Evolutionary conservation across 345 rosid species (phyloP), one percentile per base, ranked within the genome.

Genomic region (Passiflora organensis): DNA sequence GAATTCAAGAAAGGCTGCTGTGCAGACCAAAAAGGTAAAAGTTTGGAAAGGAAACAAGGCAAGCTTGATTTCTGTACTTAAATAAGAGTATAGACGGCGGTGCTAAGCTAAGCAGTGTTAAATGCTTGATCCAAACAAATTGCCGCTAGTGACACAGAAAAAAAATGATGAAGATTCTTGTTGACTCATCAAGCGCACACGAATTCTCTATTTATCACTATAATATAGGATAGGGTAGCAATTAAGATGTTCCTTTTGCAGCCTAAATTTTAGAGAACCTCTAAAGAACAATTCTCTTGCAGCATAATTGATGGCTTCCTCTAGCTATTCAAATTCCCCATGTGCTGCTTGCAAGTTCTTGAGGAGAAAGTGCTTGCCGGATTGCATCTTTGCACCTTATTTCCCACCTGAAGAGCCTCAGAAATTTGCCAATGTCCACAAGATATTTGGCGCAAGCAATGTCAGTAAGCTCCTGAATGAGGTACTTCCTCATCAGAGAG

Each of bases 281-380:
- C 34, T 8, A 28, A 12, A 45, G 17, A 3, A 10, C 10, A n/a
- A 32, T n/a, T 32, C 37, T 10, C 51, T 6, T 57, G 16, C 43
- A 38, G 25, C 14, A 13, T 14, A 47, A 48, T 32, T 28, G 34
- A 28, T 28, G 34, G 34, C 34, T 28, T 28, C 34, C 8, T 28
- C 34, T 41, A 51, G 56, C 48, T 67, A 67, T 37, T 60, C 72
- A 12, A 68, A 68, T 37, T 49, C 72, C 15, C 72, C 72, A 49
- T 68, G 72, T 60, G 72, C 72, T 32, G 72, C 72, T 6, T 68
- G 72, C 72, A 68, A 68, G 56, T 68, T 68, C 63, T 37, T 68
- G 58, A 56, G 72, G 59, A 68, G 72, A 28, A 68, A 68, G 44
- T 68, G 72, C 58, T 14, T 61, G 43, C 58, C 72, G 19, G 72